phyloP scores from a whole-genome alignment of 441 rosid species.

The Corymbia citriodora region DNA sequence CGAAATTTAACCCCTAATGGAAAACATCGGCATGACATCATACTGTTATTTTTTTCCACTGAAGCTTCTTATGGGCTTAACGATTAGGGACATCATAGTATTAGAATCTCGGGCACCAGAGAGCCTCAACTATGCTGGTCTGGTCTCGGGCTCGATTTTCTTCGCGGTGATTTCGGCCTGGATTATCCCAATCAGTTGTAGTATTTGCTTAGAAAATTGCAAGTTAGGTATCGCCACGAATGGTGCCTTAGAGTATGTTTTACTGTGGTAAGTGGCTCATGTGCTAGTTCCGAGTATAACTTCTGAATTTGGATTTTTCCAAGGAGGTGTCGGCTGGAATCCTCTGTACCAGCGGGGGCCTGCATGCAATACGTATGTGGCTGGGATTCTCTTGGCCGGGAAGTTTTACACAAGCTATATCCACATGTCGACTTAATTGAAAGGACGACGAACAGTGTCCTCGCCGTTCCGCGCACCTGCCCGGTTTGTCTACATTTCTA shows the following conservation, averaged over 20 bases:
- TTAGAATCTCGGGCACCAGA: not conserved
- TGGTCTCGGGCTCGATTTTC: not conserved
- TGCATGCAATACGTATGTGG: accelerated
- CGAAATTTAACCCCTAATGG: not conserved
- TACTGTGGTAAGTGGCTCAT: not conserved
- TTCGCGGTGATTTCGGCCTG: not conserved
- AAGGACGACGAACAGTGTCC: not conserved
- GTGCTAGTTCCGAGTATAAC: not conserved
- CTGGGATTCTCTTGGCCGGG: not conserved
- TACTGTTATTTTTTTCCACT: not conserved
- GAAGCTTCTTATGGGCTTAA: not conserved
- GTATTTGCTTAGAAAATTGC: not conserved
- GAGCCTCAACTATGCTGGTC: not conserved
- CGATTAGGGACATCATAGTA: not conserved
- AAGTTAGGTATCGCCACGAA: not conserved
- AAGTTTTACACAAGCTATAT: not conserved
- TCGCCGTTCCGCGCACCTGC: not conserved
- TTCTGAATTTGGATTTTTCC: not conserved
- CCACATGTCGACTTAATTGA: not conserved
- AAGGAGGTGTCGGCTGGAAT: not conserved
- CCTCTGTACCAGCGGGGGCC: not conserved
- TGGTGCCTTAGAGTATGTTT: accelerated
- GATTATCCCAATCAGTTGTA: not conserved
- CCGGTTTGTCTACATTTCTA: not conserved
- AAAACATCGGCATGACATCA: not conserved